These are phyloP conservation scores for Pterocarpus macrocarpus DNA, from an alignment of 306 rosid species.

Conservation along the genomic window DNA sequence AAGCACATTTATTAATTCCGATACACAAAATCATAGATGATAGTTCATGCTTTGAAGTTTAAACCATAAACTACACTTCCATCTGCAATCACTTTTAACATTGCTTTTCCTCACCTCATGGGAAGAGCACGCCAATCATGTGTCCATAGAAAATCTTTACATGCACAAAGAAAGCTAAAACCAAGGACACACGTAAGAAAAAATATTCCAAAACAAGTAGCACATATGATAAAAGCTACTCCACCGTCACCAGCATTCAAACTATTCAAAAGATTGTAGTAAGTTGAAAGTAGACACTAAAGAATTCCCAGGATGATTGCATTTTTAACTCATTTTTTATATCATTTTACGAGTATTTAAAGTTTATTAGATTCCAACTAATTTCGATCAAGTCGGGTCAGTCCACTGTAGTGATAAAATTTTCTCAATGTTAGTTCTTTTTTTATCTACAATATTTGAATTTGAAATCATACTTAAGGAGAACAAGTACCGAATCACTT, in stretches of 20 bases:
- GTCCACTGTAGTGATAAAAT: too few species aligned
- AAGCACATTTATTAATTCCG: background rate
- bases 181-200: conserved; percentile 8
- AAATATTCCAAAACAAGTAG: background rate
- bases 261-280: conserved; percentile 28
- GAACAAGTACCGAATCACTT: too few species aligned
- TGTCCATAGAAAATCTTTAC: conserved; percentile 6
- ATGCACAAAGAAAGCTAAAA: conserved; percentile 7
- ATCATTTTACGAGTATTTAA: too few species aligned
- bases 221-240: conserved; percentile 45
- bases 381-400: too few species aligned
- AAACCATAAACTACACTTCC: conserved; percentile 18
- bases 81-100: conserved; percentile 11
- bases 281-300: conserved; percentile 33
- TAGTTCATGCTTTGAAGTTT: conserved; percentile 34
- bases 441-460: too few species aligned
- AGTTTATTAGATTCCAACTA: too few species aligned
- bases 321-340: too few species aligned
- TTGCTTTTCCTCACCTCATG: conserved; percentile 5
- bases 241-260: conserved; percentile 27
- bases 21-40: background rate
- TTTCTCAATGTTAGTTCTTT: too few species aligned
- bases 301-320: background rate
- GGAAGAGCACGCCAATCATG: conserved; percentile 15
- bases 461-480: too few species aligned